Percentiles rank a stretch among this genome's conserved stretches.
Evolutionary conservation across 257 asterid species (phyloP).

Genomic region (Plantago elongata): DNA sequence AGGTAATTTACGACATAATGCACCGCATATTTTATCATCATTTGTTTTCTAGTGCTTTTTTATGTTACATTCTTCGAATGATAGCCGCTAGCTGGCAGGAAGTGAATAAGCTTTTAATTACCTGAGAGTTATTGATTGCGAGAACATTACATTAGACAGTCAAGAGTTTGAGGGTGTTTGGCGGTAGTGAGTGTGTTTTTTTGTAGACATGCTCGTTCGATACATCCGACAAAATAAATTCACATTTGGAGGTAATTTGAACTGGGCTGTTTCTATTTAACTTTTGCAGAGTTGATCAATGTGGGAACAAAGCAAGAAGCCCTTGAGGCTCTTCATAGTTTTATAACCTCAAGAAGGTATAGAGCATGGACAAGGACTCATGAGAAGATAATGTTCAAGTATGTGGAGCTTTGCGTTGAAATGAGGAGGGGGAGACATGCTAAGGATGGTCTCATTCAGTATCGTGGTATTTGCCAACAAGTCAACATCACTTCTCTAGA

Average conservation of each 20-base stretch:
- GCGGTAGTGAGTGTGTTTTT: no score
- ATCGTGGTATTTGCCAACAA: slow-evolving; percentile 94
- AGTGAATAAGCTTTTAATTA: background rate
- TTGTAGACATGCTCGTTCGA: no score
- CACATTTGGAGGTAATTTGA: background rate
- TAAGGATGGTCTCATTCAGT: slow-evolving; percentile 93
- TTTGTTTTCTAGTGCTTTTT: background rate
- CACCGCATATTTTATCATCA: background rate
- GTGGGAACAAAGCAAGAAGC: slow-evolving; percentile 97
- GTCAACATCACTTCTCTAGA: slow-evolving; percentile 81
- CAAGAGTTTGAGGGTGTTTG: no score
- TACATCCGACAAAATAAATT: background rate
- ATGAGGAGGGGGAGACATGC: slow-evolving; percentile 98
- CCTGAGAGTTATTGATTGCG: no score
- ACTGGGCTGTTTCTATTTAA: background rate
- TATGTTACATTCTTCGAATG: background rate
- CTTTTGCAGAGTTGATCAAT: slow-evolving; percentile 78
- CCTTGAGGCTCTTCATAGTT: slow-evolving; percentile 77
- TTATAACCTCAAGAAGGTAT: slow-evolving; percentile 82
- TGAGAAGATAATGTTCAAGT: slow-evolving; percentile 84
- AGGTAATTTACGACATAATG: slow-evolving; percentile 1
- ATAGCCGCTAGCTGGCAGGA: background rate
- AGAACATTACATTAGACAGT: no score
- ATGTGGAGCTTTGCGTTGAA: slow-evolving; percentile 95
- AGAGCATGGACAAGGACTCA: slow-evolving; percentile 94